phyloP scores from a whole-genome alignment of 352 stramenopile species.

The Peronosclerospora sorghi region DNA sequence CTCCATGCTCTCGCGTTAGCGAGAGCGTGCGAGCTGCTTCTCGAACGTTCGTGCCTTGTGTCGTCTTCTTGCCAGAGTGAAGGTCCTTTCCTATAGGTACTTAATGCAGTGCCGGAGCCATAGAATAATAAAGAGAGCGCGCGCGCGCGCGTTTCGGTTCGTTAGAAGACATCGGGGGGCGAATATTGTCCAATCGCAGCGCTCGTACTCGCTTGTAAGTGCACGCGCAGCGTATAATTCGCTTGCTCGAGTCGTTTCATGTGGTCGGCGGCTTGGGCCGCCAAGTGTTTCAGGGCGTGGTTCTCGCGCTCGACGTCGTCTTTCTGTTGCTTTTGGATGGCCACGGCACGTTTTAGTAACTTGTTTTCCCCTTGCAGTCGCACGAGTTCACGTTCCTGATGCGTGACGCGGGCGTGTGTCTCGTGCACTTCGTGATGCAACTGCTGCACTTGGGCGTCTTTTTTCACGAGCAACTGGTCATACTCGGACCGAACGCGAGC shows the following conservation, averaged over 20 bases:
- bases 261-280: constrained; percentile 70
- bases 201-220: constrained; percentile 75
- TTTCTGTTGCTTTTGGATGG: constrained; percentile 84
- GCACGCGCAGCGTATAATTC: constrained; percentile 80
- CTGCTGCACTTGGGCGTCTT: constrained; percentile 62
- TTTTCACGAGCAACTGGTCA: constrained; percentile 76
- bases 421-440: constrained; percentile 42
- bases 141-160: too few relatives aligned
- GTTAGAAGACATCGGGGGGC: constrained; percentile 65
- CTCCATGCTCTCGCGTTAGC: too few relatives aligned
- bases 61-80: too few relatives aligned
- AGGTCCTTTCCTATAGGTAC: too few relatives aligned
- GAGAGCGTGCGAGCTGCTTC: too few relatives aligned
- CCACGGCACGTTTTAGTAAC: constrained; percentile 73
- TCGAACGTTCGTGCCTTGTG: too few relatives aligned
- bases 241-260: constrained; percentile 80
- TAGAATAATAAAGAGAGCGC: too few relatives aligned
- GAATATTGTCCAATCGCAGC: constrained; percentile 15
- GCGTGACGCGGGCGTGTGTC: constrained; percentile 24
- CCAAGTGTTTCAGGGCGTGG: constrained; percentile 52
- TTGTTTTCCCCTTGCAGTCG: constrained; percentile 75
- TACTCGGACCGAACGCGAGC: constrained; percentile 72
- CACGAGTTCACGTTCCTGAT: constrained; percentile 44
- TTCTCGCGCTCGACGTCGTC: constrained; percentile 72
- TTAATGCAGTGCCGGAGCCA: too few relatives aligned